phyloP scores from a whole-genome alignment of 83 land plant genomes.

The Picea engelmannii region DNA sequence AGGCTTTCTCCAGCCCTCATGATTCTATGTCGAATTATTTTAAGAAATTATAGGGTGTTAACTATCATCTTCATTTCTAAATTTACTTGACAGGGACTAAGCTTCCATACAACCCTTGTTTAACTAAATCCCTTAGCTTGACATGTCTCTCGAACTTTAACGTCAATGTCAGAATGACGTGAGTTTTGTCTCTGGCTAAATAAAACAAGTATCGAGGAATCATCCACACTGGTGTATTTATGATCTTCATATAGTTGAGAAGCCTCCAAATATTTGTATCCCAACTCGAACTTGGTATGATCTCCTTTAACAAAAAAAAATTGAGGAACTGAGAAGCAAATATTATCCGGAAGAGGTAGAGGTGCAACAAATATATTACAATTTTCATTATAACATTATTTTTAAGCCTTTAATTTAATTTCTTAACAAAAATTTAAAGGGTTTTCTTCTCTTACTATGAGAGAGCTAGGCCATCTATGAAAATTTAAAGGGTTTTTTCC shows the following conservation, averaged over 20 bases:
- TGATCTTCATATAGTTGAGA: conserved; percentile 26
- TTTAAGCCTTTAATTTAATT: too few species aligned
- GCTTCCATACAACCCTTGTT: too few species aligned
- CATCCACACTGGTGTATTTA: conserved; percentile 17
- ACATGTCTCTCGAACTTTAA: too few species aligned
- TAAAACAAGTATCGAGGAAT: conserved; percentile 16
- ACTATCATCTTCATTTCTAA: too few species aligned
- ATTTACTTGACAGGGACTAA: too few species aligned
- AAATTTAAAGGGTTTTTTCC: conserved; percentile 21
- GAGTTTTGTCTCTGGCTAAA: conserved; percentile 10
- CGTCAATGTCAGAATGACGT: too few species aligned
- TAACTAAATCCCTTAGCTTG: too few species aligned
- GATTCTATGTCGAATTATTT: too few species aligned
- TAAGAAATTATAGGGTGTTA: too few species aligned
- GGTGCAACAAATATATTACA: conserved; percentile 12
- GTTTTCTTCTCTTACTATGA: conserved; percentile 16
- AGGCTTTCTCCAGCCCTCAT: too few species aligned
- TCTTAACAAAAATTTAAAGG: too few species aligned
- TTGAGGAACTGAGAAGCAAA: conserved; percentile 24
- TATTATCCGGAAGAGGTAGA: conserved; percentile 26
- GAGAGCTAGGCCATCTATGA: conserved; percentile 18
- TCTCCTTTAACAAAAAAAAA: conserved; percentile 27
- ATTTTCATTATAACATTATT: neutral
- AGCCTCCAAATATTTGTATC: conserved; percentile 28
- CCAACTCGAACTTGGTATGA: conserved; percentile 22